phyloP scores from a whole-genome alignment of 2,329 filamentous ascomycete genomes.

The Huntiella omanensis region DNA sequence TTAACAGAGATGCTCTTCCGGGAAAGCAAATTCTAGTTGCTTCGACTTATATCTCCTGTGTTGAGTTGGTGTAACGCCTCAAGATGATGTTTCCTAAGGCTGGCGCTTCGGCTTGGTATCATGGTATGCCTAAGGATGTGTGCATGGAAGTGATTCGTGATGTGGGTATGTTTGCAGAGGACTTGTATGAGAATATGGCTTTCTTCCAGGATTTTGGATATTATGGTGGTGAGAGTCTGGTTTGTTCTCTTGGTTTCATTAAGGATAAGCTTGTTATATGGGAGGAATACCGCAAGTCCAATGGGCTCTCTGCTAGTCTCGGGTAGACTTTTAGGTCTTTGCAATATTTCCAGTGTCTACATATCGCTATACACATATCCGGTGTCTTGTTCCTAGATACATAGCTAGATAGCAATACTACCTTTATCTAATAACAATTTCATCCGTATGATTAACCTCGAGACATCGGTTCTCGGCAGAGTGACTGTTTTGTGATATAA shows the following conservation, averaged over 20 bases:
- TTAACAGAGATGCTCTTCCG: constrained; percentile 13
- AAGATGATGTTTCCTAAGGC: constrained; percentile 18
- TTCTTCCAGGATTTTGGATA: constrained; percentile 24
- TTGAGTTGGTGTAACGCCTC: constrained; percentile 17
- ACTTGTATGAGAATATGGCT: constrained; percentile 25
- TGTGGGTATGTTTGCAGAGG: constrained; percentile 14
- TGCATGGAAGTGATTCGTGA: constrained; percentile 20
- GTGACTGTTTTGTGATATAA: constrained; percentile 16
- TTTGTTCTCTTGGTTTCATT: constrained; percentile 18
- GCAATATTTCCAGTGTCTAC: no score
- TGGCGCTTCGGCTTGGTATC: constrained; percentile 18
- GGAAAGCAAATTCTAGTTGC: constrained; percentile 21
- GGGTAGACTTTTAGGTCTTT: not conserved
- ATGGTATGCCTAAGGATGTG: constrained; percentile 17
- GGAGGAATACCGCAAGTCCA: constrained; percentile 19
- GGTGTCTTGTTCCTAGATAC: no score
- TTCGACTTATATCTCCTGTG: constrained; percentile 19
- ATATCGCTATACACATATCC: no score
- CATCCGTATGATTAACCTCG: constrained; percentile 22
- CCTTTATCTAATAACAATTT: constrained; percentile 17
- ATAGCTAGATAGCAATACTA: no score
- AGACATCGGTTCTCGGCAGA: constrained; percentile 15
- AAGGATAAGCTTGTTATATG: constrained; percentile 21
- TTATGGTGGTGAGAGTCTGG: constrained; percentile 19
- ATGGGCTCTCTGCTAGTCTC: constrained; percentile 4